phyloP scores from a whole-genome alignment of 345 rosid genomes.

The Gossypium australe region DNA sequence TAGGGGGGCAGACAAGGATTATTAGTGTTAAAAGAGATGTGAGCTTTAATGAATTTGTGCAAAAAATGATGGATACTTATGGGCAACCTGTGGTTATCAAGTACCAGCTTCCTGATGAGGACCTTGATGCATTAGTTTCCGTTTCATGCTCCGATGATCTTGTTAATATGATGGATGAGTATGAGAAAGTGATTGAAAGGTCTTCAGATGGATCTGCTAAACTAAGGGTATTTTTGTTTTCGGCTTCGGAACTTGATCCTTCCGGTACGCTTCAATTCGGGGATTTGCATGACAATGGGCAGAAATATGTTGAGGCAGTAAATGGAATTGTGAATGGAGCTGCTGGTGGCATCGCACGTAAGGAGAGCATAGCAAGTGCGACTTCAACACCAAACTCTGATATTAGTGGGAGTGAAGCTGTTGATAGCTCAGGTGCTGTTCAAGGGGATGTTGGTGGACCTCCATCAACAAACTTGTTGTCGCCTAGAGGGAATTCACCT shows the following conservation, averaged over 20 bases:
- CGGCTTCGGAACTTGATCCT: constrained; percentile 43
- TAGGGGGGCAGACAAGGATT: constrained; percentile 71
- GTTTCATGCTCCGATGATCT: constrained; percentile 73
- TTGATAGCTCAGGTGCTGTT: constrained; percentile 32
- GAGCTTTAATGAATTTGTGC: constrained; percentile 43
- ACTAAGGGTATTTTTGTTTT: constrained; percentile 63
- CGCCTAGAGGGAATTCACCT: constrained; percentile 30
- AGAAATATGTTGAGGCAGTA: constrained; percentile 63
- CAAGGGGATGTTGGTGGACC: constrained; percentile 35
- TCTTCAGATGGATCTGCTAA: constrained; percentile 63
- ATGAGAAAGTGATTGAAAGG: constrained; percentile 57
- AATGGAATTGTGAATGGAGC: constrained; percentile 43
- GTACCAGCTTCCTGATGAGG: constrained; percentile 83
- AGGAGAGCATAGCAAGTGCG: constrained; percentile 58
- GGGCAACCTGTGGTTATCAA: constrained; percentile 56
- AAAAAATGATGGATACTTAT: constrained; percentile 48
- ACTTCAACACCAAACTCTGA: constrained; percentile 67
- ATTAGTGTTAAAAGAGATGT: constrained; percentile 51
- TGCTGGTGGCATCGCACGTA: constrained; percentile 35
- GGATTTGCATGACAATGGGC: constrained; percentile 52
- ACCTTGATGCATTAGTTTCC: constrained; percentile 75
- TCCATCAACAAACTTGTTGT: constrained; percentile 27
- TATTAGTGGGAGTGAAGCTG: constrained; percentile 43
- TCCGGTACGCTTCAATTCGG: constrained; percentile 41
- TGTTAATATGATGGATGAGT: constrained; percentile 81